These are phyloP conservation scores for Phanerodontia chrysosporium DNA, from an alignment of 768 basidiomycete species.

Conservation along the genomic window DNA sequence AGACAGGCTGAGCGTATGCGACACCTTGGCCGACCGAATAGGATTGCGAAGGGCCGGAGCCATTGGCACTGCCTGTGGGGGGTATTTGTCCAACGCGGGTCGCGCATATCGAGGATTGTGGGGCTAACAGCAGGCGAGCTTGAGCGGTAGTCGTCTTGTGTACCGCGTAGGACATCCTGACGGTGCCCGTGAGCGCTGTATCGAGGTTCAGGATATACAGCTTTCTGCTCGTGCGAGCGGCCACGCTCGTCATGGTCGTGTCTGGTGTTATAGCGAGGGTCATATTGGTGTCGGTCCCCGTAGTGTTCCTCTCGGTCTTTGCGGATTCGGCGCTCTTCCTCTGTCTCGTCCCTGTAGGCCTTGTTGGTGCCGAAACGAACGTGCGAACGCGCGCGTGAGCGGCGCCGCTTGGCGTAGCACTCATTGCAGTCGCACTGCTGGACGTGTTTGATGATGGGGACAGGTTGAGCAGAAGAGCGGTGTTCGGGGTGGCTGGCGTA, in stretches of 20 bases:
- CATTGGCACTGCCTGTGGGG: not conserved
- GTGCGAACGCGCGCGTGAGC: not conserved
- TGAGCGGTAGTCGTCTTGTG: not conserved
- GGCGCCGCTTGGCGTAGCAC: not conserved
- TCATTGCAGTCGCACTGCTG: not conserved
- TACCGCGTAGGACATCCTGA: not conserved
- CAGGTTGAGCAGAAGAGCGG: not conserved
- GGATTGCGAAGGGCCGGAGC: not conserved
- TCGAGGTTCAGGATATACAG: too few relatives aligned
- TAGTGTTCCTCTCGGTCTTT: not conserved
- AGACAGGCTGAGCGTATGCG: not conserved
- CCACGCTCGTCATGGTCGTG: not conserved
- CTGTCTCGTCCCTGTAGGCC: not conserved
- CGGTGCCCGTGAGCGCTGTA: too few relatives aligned
- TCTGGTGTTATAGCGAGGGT: not conserved
- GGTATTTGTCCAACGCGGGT: not conserved
- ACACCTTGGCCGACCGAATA: not conserved
- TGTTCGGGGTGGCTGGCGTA: not conserved
- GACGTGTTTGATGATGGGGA: not conserved
- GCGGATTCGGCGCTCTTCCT: not conserved
- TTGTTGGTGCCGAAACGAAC: not conserved
- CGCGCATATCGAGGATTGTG: not conserved
- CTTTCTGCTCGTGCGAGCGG: not conserved
- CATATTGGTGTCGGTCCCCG: not conserved
- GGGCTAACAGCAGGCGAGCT: not conserved